Percentiles rank a stretch among this genome's conserved stretches.
Evolutionary conservation across 164 flowering plant genomes (phyloP).

Genomic region (Magnolia changhungtana): DNA sequence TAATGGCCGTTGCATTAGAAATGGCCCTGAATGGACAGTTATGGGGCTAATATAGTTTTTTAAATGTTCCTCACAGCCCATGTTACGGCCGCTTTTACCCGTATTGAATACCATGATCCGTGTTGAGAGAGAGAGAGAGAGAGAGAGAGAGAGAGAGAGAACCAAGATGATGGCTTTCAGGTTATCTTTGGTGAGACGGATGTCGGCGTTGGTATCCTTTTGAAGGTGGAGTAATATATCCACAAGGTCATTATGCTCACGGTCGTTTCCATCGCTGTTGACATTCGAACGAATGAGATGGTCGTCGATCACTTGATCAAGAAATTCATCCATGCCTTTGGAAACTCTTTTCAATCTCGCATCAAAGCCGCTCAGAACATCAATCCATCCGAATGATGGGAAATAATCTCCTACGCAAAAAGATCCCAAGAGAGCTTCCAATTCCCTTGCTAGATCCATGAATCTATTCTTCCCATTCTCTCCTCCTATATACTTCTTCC

Average conservation of each 20-base stretch:
- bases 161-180: conserved; percentile 18
- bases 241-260: conserved; percentile 15
- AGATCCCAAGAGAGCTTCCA: conserved; percentile 10
- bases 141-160: not conserved
- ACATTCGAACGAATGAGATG: not conserved
- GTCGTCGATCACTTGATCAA: conserved; percentile 21
- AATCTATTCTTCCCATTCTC: conserved; percentile 1
- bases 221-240: conserved; percentile 12
- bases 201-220: not conserved
- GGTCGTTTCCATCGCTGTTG: not conserved
- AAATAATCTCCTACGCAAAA: conserved; percentile 18
- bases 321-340: conserved; percentile 11
- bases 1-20: no score
- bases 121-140: no score
- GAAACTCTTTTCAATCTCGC: conserved; percentile 10
- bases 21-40: no score
- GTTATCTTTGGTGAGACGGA: conserved; percentile 7
- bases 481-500: conserved; percentile 11
- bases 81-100: no score
- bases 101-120: no score
- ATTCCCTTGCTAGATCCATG: not conserved
- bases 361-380: conserved; percentile 17
- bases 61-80: no score
- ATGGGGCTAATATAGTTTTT: no score
- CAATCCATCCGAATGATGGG: conserved; percentile 26